These are phyloP conservation scores for Botrytis galanthina DNA, from an alignment of 2,329 filamentous ascomycete species.

Conservation along the genomic window DNA sequence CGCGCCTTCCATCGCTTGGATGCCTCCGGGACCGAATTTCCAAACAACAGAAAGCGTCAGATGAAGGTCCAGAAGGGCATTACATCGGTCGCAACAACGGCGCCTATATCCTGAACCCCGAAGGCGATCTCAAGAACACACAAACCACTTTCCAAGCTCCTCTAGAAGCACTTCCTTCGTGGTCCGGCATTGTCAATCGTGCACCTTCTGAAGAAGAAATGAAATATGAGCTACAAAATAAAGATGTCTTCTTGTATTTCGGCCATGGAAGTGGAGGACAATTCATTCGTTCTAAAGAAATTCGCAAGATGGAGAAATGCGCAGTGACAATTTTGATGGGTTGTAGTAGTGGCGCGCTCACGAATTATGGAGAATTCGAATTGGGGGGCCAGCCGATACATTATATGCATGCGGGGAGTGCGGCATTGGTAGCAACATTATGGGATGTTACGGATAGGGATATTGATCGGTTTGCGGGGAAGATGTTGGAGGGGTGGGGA, in stretches of 20 bases:
- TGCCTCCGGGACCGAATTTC: constrained; percentile 75
- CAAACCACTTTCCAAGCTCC: constrained; percentile 69
- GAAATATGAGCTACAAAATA: constrained; percentile 60
- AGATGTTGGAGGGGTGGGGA: constrained; percentile 83
- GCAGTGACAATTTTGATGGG: constrained; percentile 89
- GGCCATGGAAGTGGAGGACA: constrained; percentile 94
- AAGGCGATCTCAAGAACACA: constrained; percentile 77
- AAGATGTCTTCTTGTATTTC: constrained; percentile 84
- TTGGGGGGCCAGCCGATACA: constrained; percentile 87
- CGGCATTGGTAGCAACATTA: constrained; percentile 84
- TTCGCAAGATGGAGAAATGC: constrained; percentile 75
- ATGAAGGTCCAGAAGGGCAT: constrained; percentile 45
- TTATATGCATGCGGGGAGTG: constrained; percentile 84
- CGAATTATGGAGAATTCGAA: constrained; percentile 82
- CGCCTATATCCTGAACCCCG: constrained; percentile 86
- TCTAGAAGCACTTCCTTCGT: constrained; percentile 63
- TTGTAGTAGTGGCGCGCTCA: constrained; percentile 80
- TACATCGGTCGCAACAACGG: constrained; percentile 56
- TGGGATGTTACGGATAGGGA: constrained; percentile 99
- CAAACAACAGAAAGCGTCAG: constrained; percentile 27
- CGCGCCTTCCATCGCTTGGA: constrained; percentile 81
- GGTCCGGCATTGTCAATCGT: constrained; percentile 67
- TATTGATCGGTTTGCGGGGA: constrained; percentile 86
- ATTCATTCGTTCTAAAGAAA: constrained; percentile 82
- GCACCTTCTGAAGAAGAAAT: constrained; percentile 78